Evolutionary conservation across 306 rosid species (phyloP), one percentile per base, ranked within the genome.

Genomic region (Castanospermum australe): DNA sequence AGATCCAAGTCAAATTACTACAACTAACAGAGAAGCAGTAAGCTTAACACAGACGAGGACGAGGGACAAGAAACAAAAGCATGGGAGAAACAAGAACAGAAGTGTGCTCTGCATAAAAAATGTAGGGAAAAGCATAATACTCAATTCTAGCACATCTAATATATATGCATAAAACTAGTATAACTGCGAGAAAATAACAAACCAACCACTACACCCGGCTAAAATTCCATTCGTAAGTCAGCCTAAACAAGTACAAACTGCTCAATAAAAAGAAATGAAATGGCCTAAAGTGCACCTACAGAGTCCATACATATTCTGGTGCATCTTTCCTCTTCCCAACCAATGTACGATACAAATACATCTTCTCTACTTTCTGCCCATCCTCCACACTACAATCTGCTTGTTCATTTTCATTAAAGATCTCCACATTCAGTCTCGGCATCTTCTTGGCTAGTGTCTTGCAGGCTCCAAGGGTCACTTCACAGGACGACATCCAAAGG

Each of bases 401-500:
- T 77, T 79, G 88, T n/a, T 90, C 90, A 18, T 71, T 78, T 8
- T 95, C 98, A 41, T 86, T 81, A 67, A 92, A 91, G 67, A 95
- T 93, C 97, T 92, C 99, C 79, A 95, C 94, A 12, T 93, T 95
- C 44, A 95, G 84, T 76, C 84, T 76, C 0, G 98, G 97, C 98
- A 92, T 93, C 90, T 79, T 85, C 91, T 70, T 54, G 0, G 98
- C 99, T 2, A 95, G 69, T 8, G 64, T 61, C 85, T 91, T 93
- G 89, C 98, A 93, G 50, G 90, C 98, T 57, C 92, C 96, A 0
- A 91, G 91, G 44, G 98, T 91, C 30, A 95, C 90, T 48, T 88
- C 83, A 3, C 99, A 92, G 69, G 99, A 90, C 82, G 97, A 95
- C 99, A 95, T 95, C 99, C 97, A 95, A 92, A 95, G 99, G 97